Conservation (phyloP, 768 basidiomycete species). For the Suillus spraguei region DNA sequence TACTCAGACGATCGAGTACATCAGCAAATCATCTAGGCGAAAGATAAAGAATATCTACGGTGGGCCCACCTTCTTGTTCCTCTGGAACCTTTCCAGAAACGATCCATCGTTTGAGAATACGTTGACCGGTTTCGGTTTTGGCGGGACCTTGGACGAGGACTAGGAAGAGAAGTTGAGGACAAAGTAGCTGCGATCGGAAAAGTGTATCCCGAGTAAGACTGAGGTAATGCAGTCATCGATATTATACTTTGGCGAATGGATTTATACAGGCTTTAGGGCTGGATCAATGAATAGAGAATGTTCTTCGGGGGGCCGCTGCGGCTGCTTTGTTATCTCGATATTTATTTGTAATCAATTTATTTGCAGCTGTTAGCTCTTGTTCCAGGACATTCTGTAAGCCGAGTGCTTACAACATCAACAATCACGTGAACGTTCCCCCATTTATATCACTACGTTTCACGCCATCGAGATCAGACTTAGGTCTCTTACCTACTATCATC, state of each 20-base stretch:
- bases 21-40: not conserved
- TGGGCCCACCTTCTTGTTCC: constrained; percentile 50
- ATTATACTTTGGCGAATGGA: not conserved
- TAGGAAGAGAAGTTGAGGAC: constrained; percentile 25
- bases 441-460: no score
- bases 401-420: no score
- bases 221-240: constrained; percentile 7
- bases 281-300: not conserved
- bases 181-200: constrained; percentile 22
- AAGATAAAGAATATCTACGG: not conserved
- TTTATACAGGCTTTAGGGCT: not conserved
- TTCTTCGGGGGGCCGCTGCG: not conserved
- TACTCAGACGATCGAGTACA: constrained; percentile 37
- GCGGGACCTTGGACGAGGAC: constrained; percentile 20
- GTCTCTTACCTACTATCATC: no score
- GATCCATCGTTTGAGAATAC: constrained; percentile 73
- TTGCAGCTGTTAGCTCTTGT: not conserved
- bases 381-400: not conserved
- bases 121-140: constrained; percentile 51
- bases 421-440: no score
- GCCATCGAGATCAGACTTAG: no score
- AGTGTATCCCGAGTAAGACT: constrained; percentile 14
- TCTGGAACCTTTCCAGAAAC: constrained; percentile 66
- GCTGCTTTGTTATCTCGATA: not conserved
- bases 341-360: not conserved